Conservation (phyloP, 805 yeast species). For the Hanseniaspora nectarophila region DNA sequence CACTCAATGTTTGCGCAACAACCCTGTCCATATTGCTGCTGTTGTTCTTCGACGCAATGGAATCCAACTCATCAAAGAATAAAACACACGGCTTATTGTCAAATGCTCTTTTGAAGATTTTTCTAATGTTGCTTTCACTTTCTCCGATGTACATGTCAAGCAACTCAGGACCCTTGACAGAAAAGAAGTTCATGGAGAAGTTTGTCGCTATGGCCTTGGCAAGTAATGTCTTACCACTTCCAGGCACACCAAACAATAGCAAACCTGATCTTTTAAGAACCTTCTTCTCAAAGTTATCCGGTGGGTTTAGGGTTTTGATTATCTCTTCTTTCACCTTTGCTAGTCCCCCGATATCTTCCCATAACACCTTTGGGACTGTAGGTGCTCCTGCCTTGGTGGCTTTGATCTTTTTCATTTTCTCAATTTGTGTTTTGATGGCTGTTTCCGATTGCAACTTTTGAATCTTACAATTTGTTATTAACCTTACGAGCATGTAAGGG, state of each 20-base stretch:
- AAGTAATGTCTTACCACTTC: slow-evolving; percentile 89
- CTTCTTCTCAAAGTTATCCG: slow-evolving; percentile 86
- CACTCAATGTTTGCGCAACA: slow-evolving; percentile 88
- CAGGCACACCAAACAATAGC: slow-evolving; percentile 94
- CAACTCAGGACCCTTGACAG: slow-evolving; percentile 94
- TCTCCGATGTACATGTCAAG: slow-evolving; percentile 98
- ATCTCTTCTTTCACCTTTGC: slow-evolving; percentile 85
- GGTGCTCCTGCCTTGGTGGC: slow-evolving; percentile 92
- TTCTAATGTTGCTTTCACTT: slow-evolving; percentile 91
- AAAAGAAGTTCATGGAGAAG: slow-evolving; percentile 84
- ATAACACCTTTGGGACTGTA: slow-evolving; percentile 80
- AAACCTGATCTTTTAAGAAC: slow-evolving; percentile 90
- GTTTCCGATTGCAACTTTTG: slow-evolving; percentile 35
- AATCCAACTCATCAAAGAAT: slow-evolving; percentile 92
- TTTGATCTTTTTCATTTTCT: slow-evolving; percentile 31
- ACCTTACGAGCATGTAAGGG: slow-evolving; percentile 62
- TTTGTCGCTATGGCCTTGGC: slow-evolving; percentile 97
- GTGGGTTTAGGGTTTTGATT: slow-evolving; percentile 91
- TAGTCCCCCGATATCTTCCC: slow-evolving; percentile 97
- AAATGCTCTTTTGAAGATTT: slow-evolving; percentile 85
- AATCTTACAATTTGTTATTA: slow-evolving; percentile 33
- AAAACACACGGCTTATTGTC: slow-evolving; percentile 97
- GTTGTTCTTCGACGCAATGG: slow-evolving; percentile 87
- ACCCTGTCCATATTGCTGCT: slow-evolving; percentile 93
- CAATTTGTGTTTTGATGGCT: slow-evolving; percentile 40